Evolutionary conservation across 257 asterid genomes (phyloP), one percentile per base, ranked within the genome.

Genomic region (Leonotis leonurus): DNA sequence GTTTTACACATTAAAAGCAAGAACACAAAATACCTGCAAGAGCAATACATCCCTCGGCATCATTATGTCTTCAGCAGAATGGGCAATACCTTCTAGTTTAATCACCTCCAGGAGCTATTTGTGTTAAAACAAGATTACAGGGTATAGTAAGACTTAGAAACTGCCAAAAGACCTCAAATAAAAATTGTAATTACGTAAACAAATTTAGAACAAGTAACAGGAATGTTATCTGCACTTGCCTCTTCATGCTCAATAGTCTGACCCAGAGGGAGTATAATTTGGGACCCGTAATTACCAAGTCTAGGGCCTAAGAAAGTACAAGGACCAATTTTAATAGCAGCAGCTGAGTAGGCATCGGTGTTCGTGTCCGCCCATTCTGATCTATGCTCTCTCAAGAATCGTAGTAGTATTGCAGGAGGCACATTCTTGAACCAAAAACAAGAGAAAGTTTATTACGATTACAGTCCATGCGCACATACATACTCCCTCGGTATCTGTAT

Each of bases 361-460:
- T 72, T 87, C 63, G 73, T 86, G 73, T 89, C 95, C 10, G 97
- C 97, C 97, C 97, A 89, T 74, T 89, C 97, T 3, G 97, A 89
- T 56, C 97, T 75, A 71, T 89, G 97, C 82, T 89, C 97, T 54
- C 97, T 72, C 37, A 89, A 67, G 60, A 89, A 89, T 71, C 94
- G 71, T 1, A 89, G 89, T 46, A 89, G 85, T 68, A 89, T 83
- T 8, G 97, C 92, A 17, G 97, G 94, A 72, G 95, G 92, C 61
- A 89, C 97, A 55, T 89, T 86, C 95, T 89, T 78, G 22, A 78
- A 59, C 50, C 4, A 55, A 61, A 67, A 36, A 49, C n/a, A 17
- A 55, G 60, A 45, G 32, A 49, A 62, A 37, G 36, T 6, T 51
- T 30, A 39, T 51, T 24, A 56, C 25, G 8, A 22, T 40, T 8